A percentile compares a stretch with the other conserved stretches of the same genome.
Conservation (phyloP, 2,329 filamentous ascomycete species). For the Thelonectria rubi region DNA sequence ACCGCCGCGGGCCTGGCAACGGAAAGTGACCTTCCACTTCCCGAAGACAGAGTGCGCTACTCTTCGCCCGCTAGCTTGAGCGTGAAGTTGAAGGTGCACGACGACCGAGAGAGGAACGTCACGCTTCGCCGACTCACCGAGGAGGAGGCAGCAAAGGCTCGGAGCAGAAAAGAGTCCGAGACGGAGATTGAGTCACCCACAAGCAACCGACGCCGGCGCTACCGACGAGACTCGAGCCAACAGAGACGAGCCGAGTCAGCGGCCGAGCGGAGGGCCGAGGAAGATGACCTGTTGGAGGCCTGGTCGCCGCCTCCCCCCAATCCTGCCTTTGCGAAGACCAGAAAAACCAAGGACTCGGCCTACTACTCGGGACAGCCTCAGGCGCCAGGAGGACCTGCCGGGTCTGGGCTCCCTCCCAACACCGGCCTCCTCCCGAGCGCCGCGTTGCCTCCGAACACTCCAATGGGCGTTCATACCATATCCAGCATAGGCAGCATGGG, state of each 20-base stretch:
- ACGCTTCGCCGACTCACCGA: conserved; percentile 70
- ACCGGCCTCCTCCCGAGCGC: neutral
- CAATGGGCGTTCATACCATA: conserved; percentile 52
- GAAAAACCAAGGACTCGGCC: conserved; percentile 66
- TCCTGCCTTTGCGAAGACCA: conserved; percentile 63
- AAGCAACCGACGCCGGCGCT: conserved; percentile 54
- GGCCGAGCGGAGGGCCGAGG: conserved; percentile 56
- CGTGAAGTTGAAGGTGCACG: conserved; percentile 68
- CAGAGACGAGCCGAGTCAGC: conserved; percentile 54
- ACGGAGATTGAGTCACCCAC: conserved; percentile 64
- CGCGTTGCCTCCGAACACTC: conserved; percentile 25
- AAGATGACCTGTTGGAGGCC: conserved; percentile 51
- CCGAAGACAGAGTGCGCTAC: conserved; percentile 49
- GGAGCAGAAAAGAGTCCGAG: conserved; percentile 59
- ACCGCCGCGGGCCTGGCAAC: conserved; percentile 56
- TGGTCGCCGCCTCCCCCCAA: conserved; percentile 67
- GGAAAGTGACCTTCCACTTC: conserved; percentile 53
- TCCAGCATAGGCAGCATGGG: conserved; percentile 58
- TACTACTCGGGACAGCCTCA: conserved; percentile 65
- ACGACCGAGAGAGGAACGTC: conserved; percentile 68
- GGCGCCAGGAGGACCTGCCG: conserved; percentile 53
- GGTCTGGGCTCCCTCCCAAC: conserved; percentile 11
- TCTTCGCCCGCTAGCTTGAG: conserved; percentile 58
- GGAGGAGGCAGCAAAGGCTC: conserved; percentile 61
- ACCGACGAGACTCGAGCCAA: conserved; percentile 63